phyloP scores from a whole-genome alignment of 2,329 filamentous ascomycete genomes.

The Trichoderma sp. region DNA sequence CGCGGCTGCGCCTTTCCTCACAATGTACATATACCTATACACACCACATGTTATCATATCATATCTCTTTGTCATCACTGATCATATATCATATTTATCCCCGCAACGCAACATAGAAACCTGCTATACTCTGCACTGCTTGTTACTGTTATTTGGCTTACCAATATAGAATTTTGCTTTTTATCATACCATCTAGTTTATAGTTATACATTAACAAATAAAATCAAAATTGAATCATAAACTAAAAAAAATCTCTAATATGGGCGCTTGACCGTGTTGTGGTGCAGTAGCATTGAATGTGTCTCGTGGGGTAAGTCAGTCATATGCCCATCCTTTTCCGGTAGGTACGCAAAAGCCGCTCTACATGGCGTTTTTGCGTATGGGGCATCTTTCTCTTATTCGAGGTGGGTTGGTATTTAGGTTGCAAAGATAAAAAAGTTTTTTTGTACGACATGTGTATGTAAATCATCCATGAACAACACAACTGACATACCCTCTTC shows the following conservation, averaged over 20 bases:
- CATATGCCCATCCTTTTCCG: neutral
- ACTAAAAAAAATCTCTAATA: neutral
- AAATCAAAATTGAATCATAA: neutral
- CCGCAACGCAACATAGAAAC: slow-evolving; percentile 9
- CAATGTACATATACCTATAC: neutral
- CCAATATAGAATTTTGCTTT: neutral
- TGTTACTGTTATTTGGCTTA: neutral
- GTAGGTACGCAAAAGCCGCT: neutral
- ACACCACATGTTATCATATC: neutral
- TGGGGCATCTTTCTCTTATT: neutral
- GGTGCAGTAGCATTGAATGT: neutral
- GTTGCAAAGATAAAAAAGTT: neutral
- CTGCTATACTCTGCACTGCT: neutral
- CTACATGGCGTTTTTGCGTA: neutral
- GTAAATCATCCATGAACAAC: neutral
- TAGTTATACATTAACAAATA: neutral
- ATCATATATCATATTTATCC: neutral
- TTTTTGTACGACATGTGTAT: neutral
- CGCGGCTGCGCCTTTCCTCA: neutral
- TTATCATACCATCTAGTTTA: neutral
- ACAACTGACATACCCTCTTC: neutral
- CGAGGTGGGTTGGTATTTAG: neutral
- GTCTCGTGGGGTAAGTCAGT: slow-evolving; percentile 12
- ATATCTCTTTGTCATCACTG: neutral
- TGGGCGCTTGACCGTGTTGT: neutral